Conservation (phyloP, 2,329 filamentous ascomycete species). For the Alternaria gansuensis region DNA sequence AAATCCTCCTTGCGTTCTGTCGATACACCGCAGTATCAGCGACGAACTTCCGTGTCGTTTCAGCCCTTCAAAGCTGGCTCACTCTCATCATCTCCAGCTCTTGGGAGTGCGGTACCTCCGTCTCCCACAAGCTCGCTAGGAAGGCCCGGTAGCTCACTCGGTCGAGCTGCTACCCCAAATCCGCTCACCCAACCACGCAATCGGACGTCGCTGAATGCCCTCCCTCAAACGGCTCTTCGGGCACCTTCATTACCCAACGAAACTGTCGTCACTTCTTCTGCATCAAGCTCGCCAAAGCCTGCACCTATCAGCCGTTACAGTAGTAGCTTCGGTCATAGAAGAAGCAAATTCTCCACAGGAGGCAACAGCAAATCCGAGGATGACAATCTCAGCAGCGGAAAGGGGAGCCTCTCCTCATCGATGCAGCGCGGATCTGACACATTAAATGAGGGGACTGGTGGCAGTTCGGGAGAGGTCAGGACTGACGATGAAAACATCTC, state of each 20-base stretch:
- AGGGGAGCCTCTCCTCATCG: slow-evolving; percentile 76
- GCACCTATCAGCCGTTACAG: slow-evolving; percentile 83
- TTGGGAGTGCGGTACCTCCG: slow-evolving; percentile 59
- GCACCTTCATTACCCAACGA: slow-evolving; percentile 71
- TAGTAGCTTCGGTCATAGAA: slow-evolving; percentile 91
- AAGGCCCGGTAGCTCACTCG: slow-evolving; percentile 44
- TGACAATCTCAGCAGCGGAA: slow-evolving; percentile 81
- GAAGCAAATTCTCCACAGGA: slow-evolving; percentile 78
- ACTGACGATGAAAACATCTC: slow-evolving; percentile 93
- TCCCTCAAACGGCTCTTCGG: slow-evolving; percentile 77
- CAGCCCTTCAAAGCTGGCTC: slow-evolving; percentile 97
- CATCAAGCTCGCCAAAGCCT: slow-evolving; percentile 80
- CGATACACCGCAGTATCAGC: slow-evolving; percentile 63
- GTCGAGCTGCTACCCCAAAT: slow-evolving; percentile 35
- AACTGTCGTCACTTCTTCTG: slow-evolving; percentile 69
- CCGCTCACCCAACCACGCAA: slow-evolving; percentile 66
- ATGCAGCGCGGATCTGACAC: slow-evolving; percentile 79
- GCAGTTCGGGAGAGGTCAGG: slow-evolving; percentile 70
- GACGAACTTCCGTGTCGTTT: slow-evolving; percentile 86
- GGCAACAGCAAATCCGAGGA: slow-evolving; percentile 75
- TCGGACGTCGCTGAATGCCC: slow-evolving; percentile 75
- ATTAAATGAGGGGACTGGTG: slow-evolving; percentile 73
- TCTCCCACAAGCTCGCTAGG: slow-evolving; percentile 62
- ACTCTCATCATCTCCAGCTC: slow-evolving; percentile 84
- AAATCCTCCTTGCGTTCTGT: slow-evolving; percentile 61